A percentile compares a stretch with the other conserved stretches of the same genome.
Conservation (phyloP, 768 basidiomycete species). For the Tricholoma flavovirens region DNA sequence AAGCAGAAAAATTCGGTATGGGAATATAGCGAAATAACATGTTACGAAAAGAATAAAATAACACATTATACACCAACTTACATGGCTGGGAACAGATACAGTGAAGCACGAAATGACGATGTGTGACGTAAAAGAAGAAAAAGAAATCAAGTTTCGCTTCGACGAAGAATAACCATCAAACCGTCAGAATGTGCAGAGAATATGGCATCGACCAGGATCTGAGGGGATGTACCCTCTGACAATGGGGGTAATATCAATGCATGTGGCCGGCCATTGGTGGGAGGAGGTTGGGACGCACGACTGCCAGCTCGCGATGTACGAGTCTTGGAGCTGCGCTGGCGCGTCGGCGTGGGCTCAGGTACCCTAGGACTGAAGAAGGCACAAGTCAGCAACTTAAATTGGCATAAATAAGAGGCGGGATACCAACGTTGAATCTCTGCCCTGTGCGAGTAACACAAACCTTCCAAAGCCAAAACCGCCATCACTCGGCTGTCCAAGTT, state of each 20-base stretch:
- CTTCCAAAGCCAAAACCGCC: conserved; percentile 81
- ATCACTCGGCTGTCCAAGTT: conserved; percentile 76
- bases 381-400: background rate
- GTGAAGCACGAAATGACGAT: background rate
- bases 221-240: conserved; percentile 24
- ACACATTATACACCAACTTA: background rate
- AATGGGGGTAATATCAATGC: conserved; percentile 10
- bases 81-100: background rate
- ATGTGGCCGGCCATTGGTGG: conserved; percentile 7
- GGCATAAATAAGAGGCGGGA: background rate
- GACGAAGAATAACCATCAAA: conserved; percentile 70
- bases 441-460: conserved; percentile 51
- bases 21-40: conserved; percentile 2
- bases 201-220: conserved; percentile 68
- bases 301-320: conserved; percentile 10
- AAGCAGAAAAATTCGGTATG: background rate
- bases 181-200: conserved; percentile 86
- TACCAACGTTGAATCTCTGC: conserved; percentile 58
- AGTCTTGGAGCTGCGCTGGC: conserved; percentile 10
- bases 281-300: conserved; percentile 9
- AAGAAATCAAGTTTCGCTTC: conserved; percentile 12
- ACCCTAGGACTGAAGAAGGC: conserved; percentile 21
- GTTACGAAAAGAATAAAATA: background rate
- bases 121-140: background rate
- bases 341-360: conserved; percentile 24